Evolutionary conservation across 2,329 filamentous ascomycete species (phyloP), one percentile per base, ranked within the genome.

Genomic region (Pseudogymnoascus sp.): DNA sequence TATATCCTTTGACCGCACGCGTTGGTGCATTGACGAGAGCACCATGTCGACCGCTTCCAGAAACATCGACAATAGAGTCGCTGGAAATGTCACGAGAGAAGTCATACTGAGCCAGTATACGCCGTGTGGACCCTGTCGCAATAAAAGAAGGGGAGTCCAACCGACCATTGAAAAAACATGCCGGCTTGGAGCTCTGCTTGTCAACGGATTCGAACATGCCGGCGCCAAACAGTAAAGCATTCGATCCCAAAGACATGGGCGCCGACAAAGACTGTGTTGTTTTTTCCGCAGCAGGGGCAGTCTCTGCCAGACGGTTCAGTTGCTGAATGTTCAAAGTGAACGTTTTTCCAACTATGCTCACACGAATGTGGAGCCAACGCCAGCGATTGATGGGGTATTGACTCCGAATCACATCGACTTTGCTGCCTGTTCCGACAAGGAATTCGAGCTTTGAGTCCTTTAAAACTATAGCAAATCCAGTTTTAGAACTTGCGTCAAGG

Each of bases 11-110:
- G 14, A 74, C 70, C 1, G 67, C 73, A 8, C 73, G 65, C 18
- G 71, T 71, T 6, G 73, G 73, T 7, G 70, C 69, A 60, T 74
- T 74, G 60, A 74, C 58, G 4, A 74, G 63, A 2, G 61, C 58
- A 6, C 72, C 73, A 41, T 72, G 60, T 11, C 61, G 63, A 1
- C 43, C 63, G 25, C 63, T 60, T 6, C 65, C 67, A 11, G 72
- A 74, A 8, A 69, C 41, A 59, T 74, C 70, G 37, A 59, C 36
- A 22, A 68, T 70, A 18, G 62, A 59, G 62, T 69, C 67, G 25
- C 66, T 67, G 18, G 66, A 39, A 20, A 70, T 68, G 16, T 59
- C 65, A 9, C 63, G 22, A 16, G 69, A 68, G 57, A 70, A 70
- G 54, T 70, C 66, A 61, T 62, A 67, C 43, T 25, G 58, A 5